phyloP scores from a whole-genome alignment of 148 eudicot species.

The Persicaria tinctoria region DNA sequence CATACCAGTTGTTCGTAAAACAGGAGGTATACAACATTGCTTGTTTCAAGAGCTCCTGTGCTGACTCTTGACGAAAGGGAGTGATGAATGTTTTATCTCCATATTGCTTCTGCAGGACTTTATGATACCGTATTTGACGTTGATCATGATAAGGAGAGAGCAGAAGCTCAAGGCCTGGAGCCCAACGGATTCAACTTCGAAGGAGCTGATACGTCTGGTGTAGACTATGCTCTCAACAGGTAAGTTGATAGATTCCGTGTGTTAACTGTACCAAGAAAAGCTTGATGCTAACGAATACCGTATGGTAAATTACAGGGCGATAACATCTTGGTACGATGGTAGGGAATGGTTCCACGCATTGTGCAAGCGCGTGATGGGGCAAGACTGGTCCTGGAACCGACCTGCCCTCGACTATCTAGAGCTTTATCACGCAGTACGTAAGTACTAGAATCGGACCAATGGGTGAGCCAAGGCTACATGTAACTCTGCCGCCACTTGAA shows the following conservation, averaged over 20 bases:
- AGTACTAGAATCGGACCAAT: slow-evolving; percentile 18
- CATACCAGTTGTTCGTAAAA: slow-evolving; percentile 91
- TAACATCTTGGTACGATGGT: slow-evolving; percentile 70
- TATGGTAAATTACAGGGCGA: slow-evolving; percentile 46
- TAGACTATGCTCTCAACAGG: slow-evolving; percentile 94
- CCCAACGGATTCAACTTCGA: slow-evolving; percentile 97
- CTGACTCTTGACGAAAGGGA: neutral
- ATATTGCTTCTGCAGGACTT: slow-evolving; percentile 47
- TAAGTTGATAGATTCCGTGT: slow-evolving; percentile 16
- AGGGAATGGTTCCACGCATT: slow-evolving; percentile 73
- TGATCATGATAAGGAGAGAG: slow-evolving; percentile 91
- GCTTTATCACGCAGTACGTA: slow-evolving; percentile 83
- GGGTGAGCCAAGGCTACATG: too few relatives aligned
- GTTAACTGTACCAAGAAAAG: neutral
- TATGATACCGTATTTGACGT: slow-evolving; percentile 93
- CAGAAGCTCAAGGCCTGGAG: slow-evolving; percentile 71
- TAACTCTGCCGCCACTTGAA: neutral
- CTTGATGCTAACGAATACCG: neutral
- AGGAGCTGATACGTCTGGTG: slow-evolving; percentile 83
- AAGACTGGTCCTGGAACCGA: slow-evolving; percentile 98
- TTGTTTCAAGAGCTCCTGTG: neutral
- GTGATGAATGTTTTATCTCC: neutral
- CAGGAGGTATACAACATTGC: slow-evolving; percentile 55
- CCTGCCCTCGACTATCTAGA: slow-evolving; percentile 93
- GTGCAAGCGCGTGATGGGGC: slow-evolving; percentile 87